These are phyloP conservation scores for Metschnikowia dekortorum DNA, from an alignment of 805 yeast species.

Conservation along the genomic window DNA sequence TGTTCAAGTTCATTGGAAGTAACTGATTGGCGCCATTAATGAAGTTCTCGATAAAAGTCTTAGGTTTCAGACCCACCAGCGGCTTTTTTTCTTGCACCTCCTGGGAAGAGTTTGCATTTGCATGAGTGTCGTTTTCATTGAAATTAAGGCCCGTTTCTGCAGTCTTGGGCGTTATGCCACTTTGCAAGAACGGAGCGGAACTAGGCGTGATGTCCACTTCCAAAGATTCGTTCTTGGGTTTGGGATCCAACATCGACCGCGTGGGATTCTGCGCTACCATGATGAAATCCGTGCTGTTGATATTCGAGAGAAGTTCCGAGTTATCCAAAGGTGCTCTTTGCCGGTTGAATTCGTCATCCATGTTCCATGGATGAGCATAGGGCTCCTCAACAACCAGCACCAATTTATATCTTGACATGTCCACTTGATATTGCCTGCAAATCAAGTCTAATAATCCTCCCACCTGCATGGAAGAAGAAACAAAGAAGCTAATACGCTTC, in stretches of 20 bases:
- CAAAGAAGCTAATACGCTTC: conserved; percentile 14
- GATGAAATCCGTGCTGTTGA: conserved; percentile 15
- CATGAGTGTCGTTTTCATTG: not conserved
- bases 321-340: conserved; percentile 6
- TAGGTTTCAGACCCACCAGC: conserved; percentile 4
- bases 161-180: conserved; percentile 23
- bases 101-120: not conserved
- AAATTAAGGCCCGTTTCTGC: not conserved
- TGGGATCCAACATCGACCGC: conserved; percentile 13
- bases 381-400: not conserved
- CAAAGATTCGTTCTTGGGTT: conserved; percentile 10
- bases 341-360: not conserved
- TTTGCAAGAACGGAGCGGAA: conserved; percentile 18
- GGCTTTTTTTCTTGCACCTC: not conserved
- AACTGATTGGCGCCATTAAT: conserved; percentile 9
- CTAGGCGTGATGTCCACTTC: conserved; percentile 29
- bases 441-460: conserved; percentile 18
- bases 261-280: conserved; percentile 15
- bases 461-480: conserved; percentile 13
- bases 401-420: conserved; percentile 20
- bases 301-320: conserved; percentile 6
- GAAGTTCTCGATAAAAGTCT: conserved; percentile 17
- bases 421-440: conserved; percentile 28
- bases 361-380: conserved; percentile 1
- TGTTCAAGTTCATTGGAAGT: conserved; percentile 35